Conservation (phyloP, 768 basidiomycete species). For the Suillus tomentosus region DNA sequence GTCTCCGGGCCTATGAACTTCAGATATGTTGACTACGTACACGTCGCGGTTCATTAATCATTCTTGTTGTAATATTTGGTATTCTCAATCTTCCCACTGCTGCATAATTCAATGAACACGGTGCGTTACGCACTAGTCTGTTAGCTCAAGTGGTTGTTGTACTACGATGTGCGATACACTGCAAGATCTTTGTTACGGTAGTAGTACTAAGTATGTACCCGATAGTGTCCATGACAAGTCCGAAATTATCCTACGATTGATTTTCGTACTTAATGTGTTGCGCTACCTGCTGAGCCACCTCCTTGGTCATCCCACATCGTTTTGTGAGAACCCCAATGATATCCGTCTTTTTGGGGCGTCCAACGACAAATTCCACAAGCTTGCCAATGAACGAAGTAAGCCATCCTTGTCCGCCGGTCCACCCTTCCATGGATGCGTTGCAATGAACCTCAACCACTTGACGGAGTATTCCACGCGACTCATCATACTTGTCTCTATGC, state of each 20-base stretch:
- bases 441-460: too few species aligned
- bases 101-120: background rate
- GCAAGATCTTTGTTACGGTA: background rate
- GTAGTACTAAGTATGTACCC: background rate
- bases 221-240: background rate
- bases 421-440: too few species aligned
- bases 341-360: too few species aligned
- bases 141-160: background rate
- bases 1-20: background rate
- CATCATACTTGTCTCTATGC: too few species aligned
- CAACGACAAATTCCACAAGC: too few species aligned
- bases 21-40: background rate
- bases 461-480: too few species aligned
- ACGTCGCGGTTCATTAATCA: too few species aligned
- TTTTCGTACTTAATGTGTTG: background rate
- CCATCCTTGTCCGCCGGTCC: too few species aligned
- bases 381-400: too few species aligned
- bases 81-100: background rate
- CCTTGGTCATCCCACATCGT: too few species aligned
- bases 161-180: background rate
- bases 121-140: background rate
- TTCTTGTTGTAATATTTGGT: background rate
- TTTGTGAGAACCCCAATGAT: too few species aligned
- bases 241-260: background rate
- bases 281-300: too few species aligned